These are phyloP conservation scores for Pseudopithomyces chartarum DNA, from an alignment of 2,329 filamentous ascomycete genomes.

Conservation along the genomic window DNA sequence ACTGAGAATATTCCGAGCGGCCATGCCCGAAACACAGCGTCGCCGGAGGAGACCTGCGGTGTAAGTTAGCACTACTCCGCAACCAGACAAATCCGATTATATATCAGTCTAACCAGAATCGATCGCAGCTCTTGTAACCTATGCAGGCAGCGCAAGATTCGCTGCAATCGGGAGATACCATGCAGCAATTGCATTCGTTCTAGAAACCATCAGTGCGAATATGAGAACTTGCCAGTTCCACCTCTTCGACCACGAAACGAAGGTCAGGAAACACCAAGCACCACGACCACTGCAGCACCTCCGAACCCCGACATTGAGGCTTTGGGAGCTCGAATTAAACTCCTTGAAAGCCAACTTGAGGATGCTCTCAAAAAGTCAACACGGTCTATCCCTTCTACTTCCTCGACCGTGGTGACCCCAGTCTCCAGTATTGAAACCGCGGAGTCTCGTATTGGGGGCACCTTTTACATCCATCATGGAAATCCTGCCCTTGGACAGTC, in stretches of 20 bases:
- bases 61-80: slow-evolving; percentile 38
- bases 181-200: slow-evolving; percentile 66
- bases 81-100: neutral
- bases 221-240: slow-evolving; percentile 34
- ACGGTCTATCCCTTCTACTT: slow-evolving; percentile 17
- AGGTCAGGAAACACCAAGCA: neutral
- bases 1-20: slow-evolving; percentile 3
- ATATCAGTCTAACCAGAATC: slow-evolving; percentile 9
- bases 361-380: neutral
- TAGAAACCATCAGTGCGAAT: slow-evolving; percentile 61
- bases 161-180: slow-evolving; percentile 63
- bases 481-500: slow-evolving; percentile 34
- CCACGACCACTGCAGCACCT: slow-evolving; percentile 23
- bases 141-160: slow-evolving; percentile 65
- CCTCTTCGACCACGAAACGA: neutral
- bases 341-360: slow-evolving; percentile 53
- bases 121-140: slow-evolving; percentile 58
- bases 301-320: slow-evolving; percentile 43
- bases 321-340: slow-evolving; percentile 47
- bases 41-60: slow-evolving; percentile 50
- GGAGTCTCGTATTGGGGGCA: slow-evolving; percentile 48
- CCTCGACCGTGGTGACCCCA: slow-evolving; percentile 23
- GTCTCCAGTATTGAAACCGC: slow-evolving; percentile 43
- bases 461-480: slow-evolving; percentile 52
- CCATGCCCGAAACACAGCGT: slow-evolving; percentile 37